Evolutionary conservation across 768 basidiomycete species (phyloP).

Genomic region (Piloderma croceum): DNA sequence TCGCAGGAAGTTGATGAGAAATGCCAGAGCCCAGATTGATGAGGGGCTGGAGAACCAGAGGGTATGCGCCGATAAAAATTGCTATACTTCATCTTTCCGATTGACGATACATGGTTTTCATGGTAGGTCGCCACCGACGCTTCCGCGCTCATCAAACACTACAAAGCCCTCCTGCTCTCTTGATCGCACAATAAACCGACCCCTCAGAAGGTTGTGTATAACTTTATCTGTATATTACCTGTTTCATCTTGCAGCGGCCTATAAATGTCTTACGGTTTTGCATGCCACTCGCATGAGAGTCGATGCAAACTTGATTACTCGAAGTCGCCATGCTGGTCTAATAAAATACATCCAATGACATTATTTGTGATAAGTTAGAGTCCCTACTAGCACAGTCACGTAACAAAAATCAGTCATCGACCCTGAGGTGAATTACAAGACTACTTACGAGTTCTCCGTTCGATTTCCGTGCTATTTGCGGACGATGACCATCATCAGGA

Average conservation of each 20-base stretch:
- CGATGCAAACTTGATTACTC: not conserved
- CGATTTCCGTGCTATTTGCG: constrained; percentile 28
- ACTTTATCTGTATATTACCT: not conserved
- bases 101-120: constrained; percentile 1
- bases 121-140: constrained; percentile 35
- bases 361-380: not conserved
- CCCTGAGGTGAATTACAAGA: not conserved
- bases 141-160: constrained; percentile 34
- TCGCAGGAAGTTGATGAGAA: constrained; percentile 28
- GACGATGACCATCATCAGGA: constrained; percentile 38
- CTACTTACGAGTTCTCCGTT: constrained; percentile 44
- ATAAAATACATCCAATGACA: not conserved
- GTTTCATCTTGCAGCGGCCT: not conserved
- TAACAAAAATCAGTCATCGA: not conserved
- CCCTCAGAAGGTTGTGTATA: not conserved
- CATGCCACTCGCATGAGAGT: not conserved
- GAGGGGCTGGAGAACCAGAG: constrained; percentile 35
- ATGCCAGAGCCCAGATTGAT: constrained; percentile 28
- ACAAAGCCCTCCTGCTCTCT: constrained; percentile 28
- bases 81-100: constrained; percentile 1
- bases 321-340: not conserved
- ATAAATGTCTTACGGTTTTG: not conserved
- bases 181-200: not conserved
- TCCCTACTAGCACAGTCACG: not conserved
- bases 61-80: constrained; percentile 20